A percentile compares a stretch with the other conserved stretches of the same genome.
These are phyloP conservation scores for Entomortierella beljakovae DNA, from an alignment of 192 early-diverging fungal species.

Conservation along the genomic window DNA sequence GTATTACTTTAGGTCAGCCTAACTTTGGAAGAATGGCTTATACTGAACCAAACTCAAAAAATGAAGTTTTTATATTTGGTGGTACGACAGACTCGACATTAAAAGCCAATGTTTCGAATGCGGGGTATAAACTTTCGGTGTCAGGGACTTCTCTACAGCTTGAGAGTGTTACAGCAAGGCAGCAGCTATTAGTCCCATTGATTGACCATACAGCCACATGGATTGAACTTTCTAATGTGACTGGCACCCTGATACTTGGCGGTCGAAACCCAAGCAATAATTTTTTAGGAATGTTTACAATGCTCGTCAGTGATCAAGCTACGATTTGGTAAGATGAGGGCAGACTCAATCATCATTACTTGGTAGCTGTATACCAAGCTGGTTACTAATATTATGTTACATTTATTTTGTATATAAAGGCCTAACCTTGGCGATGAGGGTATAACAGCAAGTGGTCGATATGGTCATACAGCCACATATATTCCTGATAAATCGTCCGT, in stretches of 20 bases:
- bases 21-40: conserved; percentile 34
- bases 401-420: no score
- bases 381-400: no score
- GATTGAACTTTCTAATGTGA: neutral
- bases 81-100: neutral
- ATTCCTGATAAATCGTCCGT: conserved; percentile 5
- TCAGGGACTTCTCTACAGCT: no score
- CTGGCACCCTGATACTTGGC: conserved; percentile 20
- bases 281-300: neutral
- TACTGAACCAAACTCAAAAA: neutral
- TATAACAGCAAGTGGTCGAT: conserved; percentile 4
- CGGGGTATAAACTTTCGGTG: neutral
- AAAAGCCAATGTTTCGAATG: neutral
- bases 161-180: neutral
- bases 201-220: conserved; percentile 38
- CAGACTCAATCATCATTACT: no score
- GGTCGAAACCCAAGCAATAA: neutral
- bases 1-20: neutral
- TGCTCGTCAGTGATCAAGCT: neutral
- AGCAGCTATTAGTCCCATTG: no score
- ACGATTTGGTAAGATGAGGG: no score
- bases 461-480: conserved; percentile 21
- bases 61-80: conserved; percentile 13
- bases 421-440: no score
- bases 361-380: no score